Percentiles rank a stretch among this genome's conserved stretches.
phyloP scores from a whole-genome alignment of 2,329 filamentous ascomycete genomes.

The Passalora sequoiae region DNA sequence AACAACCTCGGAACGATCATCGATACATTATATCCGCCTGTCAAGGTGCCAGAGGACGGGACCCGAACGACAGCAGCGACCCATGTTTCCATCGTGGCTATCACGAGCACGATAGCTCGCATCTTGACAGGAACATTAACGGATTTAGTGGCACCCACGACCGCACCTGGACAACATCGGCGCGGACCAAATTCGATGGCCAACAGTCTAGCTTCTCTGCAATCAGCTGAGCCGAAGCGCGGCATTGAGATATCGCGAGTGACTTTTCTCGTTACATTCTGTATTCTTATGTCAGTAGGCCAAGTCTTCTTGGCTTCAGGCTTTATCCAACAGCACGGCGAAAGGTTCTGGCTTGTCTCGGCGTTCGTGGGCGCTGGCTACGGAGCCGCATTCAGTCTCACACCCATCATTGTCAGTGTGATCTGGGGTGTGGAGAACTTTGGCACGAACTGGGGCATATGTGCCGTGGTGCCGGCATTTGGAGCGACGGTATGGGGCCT shows the following conservation, averaged over 20 bases:
- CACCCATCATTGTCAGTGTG: conserved; percentile 88
- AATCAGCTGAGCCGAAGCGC: conserved; percentile 17
- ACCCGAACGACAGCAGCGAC: conserved; percentile 63
- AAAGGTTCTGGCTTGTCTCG: conserved; percentile 81
- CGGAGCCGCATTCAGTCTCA: conserved; percentile 82
- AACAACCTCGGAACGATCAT: conserved; percentile 96
- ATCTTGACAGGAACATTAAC: conserved; percentile 85
- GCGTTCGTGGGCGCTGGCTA: conserved; percentile 84
- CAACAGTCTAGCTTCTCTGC: conserved; percentile 37
- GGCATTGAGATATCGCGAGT: conserved; percentile 67
- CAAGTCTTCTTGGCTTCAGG: conserved; percentile 75
- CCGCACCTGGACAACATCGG: conserved; percentile 53
- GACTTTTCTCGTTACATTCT: conserved; percentile 70
- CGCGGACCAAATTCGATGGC: conserved; percentile 40
- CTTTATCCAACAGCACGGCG: conserved; percentile 64
- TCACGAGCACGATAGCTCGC: conserved; percentile 84
- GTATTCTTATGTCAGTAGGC: conserved; percentile 65
- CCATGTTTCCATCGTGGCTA: conserved; percentile 86
- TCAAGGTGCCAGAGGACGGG: conserved; percentile 52
- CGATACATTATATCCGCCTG: conserved; percentile 67
- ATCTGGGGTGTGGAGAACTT: conserved; percentile 98
- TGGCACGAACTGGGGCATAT: conserved; percentile 94
- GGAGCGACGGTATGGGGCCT: conserved; percentile 87
- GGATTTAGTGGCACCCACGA: conserved; percentile 68
- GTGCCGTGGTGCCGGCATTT: conserved; percentile 82